Base-by-base conservation (phyloP, 768 basidiomycete genomes). In the Asterophora parasitica region DNA sequence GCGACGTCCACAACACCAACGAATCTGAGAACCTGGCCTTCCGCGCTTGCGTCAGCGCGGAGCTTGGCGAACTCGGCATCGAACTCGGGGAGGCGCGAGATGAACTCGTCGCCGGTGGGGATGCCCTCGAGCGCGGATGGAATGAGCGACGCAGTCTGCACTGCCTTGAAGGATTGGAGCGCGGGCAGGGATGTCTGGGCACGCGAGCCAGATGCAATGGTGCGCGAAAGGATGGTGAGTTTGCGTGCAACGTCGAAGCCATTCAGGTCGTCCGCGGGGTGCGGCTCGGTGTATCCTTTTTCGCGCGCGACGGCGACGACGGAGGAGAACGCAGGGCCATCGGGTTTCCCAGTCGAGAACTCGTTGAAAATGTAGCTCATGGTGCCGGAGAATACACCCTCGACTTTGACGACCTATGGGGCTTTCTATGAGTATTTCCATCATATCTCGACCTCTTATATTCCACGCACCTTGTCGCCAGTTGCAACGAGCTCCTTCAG, bases 341-440 rank as follows among this genome's bases (percentile, higher is more conserved):
- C 77, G 4, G 81, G 69, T 38, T 77, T 74, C 1, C 80, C 82
- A 4, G 81, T 84, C 2, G 89, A 85, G 71, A 93, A 91, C 53
- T 92, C 83, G 71, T 98, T 98, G 78, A 99, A 99, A 70, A 99
- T 98, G 72, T 98, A 99, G 63, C 88, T 92, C 76, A 99, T 82
- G 2, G 96, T 99, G 7, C 96, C 96, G 4, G 90, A 93, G 66
- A 99, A 91, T 16, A 98, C 96, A 32, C 96, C 96, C 66, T 99
- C 96, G 55, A 98, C 90, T 74, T 91, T 95, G 58, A 75, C 70
- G 52, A 95, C 72, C 85, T 89, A 51, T 19, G 34, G 28, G 36
- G 7, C 19, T 19, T 20, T 39, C n/a, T n/a, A n/a, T n/a, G n/a
- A 36, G 28, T 6, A n/a, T 10, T n/a, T 27, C 30, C 33, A 6